Evolutionary conservation across 768 basidiomycete genomes (phyloP).

Genomic region (Calocybe gangraenosa): DNA sequence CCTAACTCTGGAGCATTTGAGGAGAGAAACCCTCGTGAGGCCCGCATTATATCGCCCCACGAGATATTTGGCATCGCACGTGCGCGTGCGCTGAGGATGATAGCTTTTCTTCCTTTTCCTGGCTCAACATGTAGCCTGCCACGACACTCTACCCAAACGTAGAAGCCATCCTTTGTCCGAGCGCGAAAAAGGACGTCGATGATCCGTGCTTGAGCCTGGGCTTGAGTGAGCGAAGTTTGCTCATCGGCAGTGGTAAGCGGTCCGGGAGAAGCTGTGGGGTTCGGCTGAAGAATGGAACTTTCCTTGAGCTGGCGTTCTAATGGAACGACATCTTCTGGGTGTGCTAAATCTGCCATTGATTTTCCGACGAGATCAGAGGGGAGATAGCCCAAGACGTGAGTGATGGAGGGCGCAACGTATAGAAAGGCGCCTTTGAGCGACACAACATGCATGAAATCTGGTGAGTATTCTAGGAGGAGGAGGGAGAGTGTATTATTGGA

Average conservation of each 20-base stretch:
- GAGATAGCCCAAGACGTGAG: conserved; percentile 79
- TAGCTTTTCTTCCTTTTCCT: conserved; percentile 91
- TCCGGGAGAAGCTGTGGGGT: conserved; percentile 13
- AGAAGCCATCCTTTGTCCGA: conserved; percentile 55
- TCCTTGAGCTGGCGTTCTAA: conserved; percentile 92
- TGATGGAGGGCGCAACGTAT: conserved; percentile 84
- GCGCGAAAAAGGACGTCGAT: conserved; percentile 89
- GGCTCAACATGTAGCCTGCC: conserved; percentile 89
- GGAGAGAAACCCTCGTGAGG: conserved; percentile 37
- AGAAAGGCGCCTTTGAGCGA: conserved; percentile 91
- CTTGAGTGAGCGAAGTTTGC: no score
- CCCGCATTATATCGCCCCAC: conserved; percentile 55
- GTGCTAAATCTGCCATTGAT: conserved; percentile 76
- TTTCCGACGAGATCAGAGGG: conserved; percentile 80
- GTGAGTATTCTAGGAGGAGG: conserved; percentile 55
- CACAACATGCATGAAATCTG: conserved; percentile 88
- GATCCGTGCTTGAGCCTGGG: conserved; percentile 34
- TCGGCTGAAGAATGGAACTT: conserved; percentile 23
- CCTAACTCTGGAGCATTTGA: conserved; percentile 7
- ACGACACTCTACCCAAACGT: conserved; percentile 89
- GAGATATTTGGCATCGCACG: conserved; percentile 57
- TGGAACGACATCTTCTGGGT: conserved; percentile 86
- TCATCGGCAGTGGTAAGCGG: not conserved
- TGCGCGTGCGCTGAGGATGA: conserved; percentile 82
- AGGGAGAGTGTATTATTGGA: conserved; percentile 47